Evolutionary conservation across 108 stramenopile species (phyloP).

Genomic region (Nitzschia inconspicua): DNA sequence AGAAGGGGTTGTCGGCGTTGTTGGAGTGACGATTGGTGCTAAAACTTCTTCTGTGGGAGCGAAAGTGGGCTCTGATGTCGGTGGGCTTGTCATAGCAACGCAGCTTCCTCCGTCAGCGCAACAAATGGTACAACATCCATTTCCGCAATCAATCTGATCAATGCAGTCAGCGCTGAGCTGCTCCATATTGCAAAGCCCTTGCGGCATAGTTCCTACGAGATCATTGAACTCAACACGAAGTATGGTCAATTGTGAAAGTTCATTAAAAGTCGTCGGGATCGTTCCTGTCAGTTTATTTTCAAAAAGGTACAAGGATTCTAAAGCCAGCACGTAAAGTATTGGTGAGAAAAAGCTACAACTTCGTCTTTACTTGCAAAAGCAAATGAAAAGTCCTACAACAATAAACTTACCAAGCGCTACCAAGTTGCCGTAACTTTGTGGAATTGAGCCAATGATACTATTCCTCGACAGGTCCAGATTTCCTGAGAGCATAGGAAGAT

Average conservation of each 20-base stretch:
- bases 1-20: not conserved
- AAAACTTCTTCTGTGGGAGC: not conserved
- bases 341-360: too few species aligned
- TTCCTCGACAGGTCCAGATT: too few species aligned
- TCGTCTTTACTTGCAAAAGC: too few species aligned
- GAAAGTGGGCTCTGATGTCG: not conserved
- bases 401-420: too few species aligned
- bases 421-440: too few species aligned
- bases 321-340: too few species aligned
- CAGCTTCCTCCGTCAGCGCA: not conserved
- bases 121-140: conserved; percentile 21
- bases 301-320: not conserved
- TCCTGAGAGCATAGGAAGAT: too few species aligned
- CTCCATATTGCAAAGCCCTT: conserved; percentile 6
- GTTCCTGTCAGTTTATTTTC: not conserved
- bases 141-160: conserved; percentile 17
- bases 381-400: too few species aligned
- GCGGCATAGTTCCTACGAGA: conserved; percentile 3
- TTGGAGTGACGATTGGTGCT: not conserved
- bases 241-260: not conserved
- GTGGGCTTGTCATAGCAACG: not conserved
- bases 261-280: not conserved
- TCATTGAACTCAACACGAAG: not conserved
- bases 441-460: too few species aligned
- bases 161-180: too few species aligned